Conservation (phyloP, 2,329 filamentous ascomycete genomes). For the Zymoseptoria tritici region DNA sequence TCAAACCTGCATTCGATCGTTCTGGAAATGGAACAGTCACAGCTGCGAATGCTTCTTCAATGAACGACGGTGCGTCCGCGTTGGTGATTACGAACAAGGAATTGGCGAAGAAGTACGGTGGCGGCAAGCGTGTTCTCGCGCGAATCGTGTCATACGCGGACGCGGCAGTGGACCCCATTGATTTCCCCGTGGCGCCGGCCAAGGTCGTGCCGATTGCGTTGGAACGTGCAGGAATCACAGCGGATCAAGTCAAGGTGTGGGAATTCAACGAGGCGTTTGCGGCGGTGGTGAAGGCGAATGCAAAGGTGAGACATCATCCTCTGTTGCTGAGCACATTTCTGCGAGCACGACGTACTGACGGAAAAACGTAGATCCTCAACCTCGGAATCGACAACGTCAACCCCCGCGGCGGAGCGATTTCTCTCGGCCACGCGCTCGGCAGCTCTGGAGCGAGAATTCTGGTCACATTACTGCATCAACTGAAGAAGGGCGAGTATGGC, state of each 20-base stretch:
- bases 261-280: slow-evolving; percentile 99
- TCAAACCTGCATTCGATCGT: slow-evolving; percentile 86
- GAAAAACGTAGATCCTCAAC: slow-evolving; percentile 60
- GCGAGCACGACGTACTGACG: slow-evolving; percentile 10
- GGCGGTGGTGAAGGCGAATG: slow-evolving; percentile 88
- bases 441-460: slow-evolving; percentile 90
- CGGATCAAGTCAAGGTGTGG: slow-evolving; percentile 89
- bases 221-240: slow-evolving; percentile 78
- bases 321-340: not conserved
- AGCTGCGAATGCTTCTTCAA: slow-evolving; percentile 84
- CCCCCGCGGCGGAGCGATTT: slow-evolving; percentile 82
- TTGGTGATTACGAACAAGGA: slow-evolving; percentile 76
- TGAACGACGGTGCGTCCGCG: slow-evolving; percentile 91
- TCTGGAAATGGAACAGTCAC: slow-evolving; percentile 86
- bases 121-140: slow-evolving; percentile 71
- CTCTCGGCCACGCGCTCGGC: slow-evolving; percentile 82
- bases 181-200: slow-evolving; percentile 88
- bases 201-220: slow-evolving; percentile 89
- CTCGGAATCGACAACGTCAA: slow-evolving; percentile 76
- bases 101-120: slow-evolving; percentile 70
- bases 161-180: slow-evolving; percentile 80
- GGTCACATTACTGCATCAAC: slow-evolving; percentile 81
- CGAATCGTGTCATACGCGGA: slow-evolving; percentile 80
- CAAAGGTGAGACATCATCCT: slow-evolving; percentile 52
- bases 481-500: slow-evolving; percentile 87